Evolutionary conservation across 148 eudicot species (phyloP).

Genomic region (Simmondsia chinensis): DNA sequence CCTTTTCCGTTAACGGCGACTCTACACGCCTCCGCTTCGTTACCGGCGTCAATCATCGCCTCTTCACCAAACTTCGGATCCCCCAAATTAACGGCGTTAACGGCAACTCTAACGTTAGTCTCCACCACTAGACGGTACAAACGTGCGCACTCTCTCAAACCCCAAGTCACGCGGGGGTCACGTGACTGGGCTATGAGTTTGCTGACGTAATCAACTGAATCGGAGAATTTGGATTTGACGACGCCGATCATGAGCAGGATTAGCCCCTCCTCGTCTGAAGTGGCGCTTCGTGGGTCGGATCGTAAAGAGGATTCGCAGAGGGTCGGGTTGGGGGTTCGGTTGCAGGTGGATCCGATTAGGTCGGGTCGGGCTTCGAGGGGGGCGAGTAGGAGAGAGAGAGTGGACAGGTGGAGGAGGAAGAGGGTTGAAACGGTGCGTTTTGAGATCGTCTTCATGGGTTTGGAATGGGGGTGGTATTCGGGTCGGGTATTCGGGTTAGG

Average conservation of each 20-base stretch:
- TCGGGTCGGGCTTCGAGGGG: slow-evolving; percentile 4
- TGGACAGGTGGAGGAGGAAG: too few relatives aligned
- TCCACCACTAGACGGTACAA: slow-evolving; percentile 14
- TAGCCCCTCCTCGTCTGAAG: slow-evolving; percentile 10
- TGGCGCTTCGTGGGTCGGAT: slow-evolving; percentile 31
- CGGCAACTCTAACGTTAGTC: slow-evolving; percentile 12
- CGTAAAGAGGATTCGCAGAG: slow-evolving; percentile 27
- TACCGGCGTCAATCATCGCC: slow-evolving; percentile 37
- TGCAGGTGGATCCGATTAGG: slow-evolving; percentile 16
- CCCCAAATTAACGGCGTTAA: slow-evolving; percentile 22
- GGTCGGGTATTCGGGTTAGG: too few relatives aligned
- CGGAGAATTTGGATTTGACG: slow-evolving; percentile 18
- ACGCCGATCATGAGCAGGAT: slow-evolving; percentile 28
- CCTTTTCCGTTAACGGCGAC: slow-evolving; percentile 6
- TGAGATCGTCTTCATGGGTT: too few relatives aligned
- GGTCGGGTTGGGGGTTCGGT: slow-evolving; percentile 21
- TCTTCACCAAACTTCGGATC: slow-evolving; percentile 36
- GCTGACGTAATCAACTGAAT: slow-evolving; percentile 12
- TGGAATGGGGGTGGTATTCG: too few relatives aligned
- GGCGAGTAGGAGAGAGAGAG: background rate
- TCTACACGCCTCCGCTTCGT: slow-evolving; percentile 23
- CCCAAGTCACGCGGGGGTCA: slow-evolving; percentile 10
- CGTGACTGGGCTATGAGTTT: slow-evolving; percentile 11
- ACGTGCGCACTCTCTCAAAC: slow-evolving; percentile 13
- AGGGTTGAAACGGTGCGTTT: too few relatives aligned